Evolutionary conservation across 192 early-diverging fungal species (phyloP).

Genomic region (Backusella luteola): DNA sequence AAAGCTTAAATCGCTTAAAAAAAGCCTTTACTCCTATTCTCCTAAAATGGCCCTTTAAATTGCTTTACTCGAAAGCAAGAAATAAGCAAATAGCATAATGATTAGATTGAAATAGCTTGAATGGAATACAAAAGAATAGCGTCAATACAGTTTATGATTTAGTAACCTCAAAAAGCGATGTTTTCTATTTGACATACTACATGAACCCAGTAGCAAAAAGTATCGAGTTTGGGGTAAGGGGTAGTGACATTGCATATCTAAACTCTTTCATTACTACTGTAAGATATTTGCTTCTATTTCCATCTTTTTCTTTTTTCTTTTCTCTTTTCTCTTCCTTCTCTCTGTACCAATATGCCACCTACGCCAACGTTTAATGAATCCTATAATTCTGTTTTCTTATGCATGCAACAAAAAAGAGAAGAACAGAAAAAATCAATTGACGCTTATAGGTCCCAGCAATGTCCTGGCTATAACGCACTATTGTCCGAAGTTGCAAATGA

Average conservation of each 20-base stretch:
- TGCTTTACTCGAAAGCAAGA: not conserved
- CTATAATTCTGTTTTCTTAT: conserved; percentile 12
- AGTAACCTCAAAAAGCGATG: not conserved
- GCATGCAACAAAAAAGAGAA: conserved; percentile 19
- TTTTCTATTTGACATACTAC: not conserved
- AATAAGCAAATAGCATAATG: not conserved
- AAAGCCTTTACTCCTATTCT: not conserved
- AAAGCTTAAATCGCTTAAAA: not conserved
- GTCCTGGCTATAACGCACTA: conserved; percentile 65
- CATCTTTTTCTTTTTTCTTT: not conserved
- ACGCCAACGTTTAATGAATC: not conserved
- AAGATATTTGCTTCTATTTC: not conserved
- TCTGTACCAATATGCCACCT: not conserved
- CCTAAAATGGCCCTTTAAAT: not conserved
- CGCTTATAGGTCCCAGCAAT: conserved; percentile 17
- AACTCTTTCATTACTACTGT: not conserved
- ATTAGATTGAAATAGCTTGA: not conserved
- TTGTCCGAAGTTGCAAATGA: conserved; percentile 67
- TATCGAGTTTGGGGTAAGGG: not conserved
- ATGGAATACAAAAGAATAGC: not conserved
- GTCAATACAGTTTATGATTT: not conserved
- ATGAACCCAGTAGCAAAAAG: not conserved
- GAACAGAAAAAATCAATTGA: conserved; percentile 26
- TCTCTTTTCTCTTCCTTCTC: not conserved
- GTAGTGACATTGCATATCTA: not conserved